Evolutionary conservation across 2,329 filamentous ascomycete species (phyloP), one percentile per base, ranked within the genome.

Genomic region (Aspergillus nomiae): DNA sequence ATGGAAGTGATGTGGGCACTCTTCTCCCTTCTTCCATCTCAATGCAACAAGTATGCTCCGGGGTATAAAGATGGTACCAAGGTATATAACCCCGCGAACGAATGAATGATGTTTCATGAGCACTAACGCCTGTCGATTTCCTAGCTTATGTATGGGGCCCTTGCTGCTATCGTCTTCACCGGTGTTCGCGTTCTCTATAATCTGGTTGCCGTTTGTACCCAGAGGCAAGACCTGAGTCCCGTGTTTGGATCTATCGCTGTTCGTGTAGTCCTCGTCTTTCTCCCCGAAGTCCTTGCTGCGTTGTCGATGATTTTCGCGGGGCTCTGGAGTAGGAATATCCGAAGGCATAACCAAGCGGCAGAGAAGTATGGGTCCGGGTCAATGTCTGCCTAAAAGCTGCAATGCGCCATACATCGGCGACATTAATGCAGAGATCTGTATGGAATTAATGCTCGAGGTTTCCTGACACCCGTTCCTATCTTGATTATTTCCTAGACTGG

Each of bases 131-230:
- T 32, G 19, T 10, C 11, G 4, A 24, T 36, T 54, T 19, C 7
- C 12, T 16, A 54, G 58, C 34, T 62, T 6, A 30, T 67, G 3
- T 56, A 63, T 12, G 58, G 46, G 16, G 54, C 50, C 19, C n/a
- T 62, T 3, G 30, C 59, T 34, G 46, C 59, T 24, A 65, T 76
- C 0, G 45, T 69, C 1, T 70, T 71, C 19, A 51, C 69, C 14
- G 70, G 72, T 1, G 63, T 76, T 28, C 65, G 74, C 0, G 65
- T 73, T 8, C 58, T 74, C 14, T 74, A 73, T 46, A 67, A 63
- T 16, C 62, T 71, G 9, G 58, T 70, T 21, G 62, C 69, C 10
- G 63, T 71, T 6, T 63, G 63, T 50, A 68, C 69, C 2, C 66
- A 70, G 45, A 57, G 62, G 8, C 38, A 56, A 12, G 56, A 57